These are phyloP conservation scores for Penicillium crustosum DNA, from an alignment of 2,329 filamentous ascomycete genomes.

Conservation along the genomic window DNA sequence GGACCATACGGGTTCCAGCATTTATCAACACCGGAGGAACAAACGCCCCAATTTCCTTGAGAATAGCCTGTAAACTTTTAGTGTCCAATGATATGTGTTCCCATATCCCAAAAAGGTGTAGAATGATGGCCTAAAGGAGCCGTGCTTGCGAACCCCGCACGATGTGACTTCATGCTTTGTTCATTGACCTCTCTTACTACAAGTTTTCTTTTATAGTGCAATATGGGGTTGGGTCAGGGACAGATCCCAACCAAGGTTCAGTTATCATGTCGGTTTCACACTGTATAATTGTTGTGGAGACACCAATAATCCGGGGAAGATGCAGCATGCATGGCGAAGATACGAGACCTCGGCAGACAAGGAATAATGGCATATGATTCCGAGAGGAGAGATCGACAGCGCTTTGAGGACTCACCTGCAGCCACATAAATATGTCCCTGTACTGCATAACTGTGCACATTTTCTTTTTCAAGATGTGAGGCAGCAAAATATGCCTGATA, in stretches of 20 bases:
- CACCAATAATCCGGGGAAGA: not conserved
- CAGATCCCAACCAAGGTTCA: not conserved
- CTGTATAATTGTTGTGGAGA: not conserved
- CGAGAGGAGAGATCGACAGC: not conserved
- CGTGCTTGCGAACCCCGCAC: conserved; percentile 9
- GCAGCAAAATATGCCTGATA: not conserved
- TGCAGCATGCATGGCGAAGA: not conserved
- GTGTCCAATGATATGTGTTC: not conserved
- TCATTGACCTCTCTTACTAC: not conserved
- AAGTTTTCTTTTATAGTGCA: not conserved
- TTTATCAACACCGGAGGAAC: not conserved
- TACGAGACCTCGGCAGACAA: conserved; percentile 1
- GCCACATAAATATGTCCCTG: not conserved
- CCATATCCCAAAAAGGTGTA: not conserved
- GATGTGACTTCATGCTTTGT: not conserved
- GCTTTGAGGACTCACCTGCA: not conserved
- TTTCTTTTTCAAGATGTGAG: not conserved
- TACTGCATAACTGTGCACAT: not conserved
- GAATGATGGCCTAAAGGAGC: not conserved
- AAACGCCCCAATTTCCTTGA: not conserved
- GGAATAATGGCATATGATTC: conserved; percentile 1
- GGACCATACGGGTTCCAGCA: not conserved
- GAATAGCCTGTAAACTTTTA: not conserved
- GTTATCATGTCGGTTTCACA: conserved; percentile 1
- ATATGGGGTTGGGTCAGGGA: not conserved